A percentile compares a stretch with the other conserved stretches of the same genome.
Evolutionary conservation across 2,329 filamentous ascomycete species (phyloP).

Genomic region (Colletotrichum limetticola): DNA sequence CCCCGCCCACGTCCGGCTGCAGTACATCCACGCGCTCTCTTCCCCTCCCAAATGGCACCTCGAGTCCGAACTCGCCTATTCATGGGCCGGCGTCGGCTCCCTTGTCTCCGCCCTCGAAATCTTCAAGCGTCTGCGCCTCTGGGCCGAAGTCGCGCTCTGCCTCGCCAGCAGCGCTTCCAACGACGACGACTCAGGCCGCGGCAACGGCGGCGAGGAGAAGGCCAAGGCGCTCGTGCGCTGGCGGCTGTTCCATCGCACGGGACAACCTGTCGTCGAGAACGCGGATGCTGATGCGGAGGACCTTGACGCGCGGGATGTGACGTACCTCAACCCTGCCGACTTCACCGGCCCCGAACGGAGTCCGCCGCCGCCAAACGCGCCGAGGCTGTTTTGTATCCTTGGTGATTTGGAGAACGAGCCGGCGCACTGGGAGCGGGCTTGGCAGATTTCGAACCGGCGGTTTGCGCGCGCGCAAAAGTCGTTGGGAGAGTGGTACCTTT

Average conservation of each 20-base stretch:
- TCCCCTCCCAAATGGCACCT: constrained; percentile 93
- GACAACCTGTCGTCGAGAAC: constrained; percentile 38
- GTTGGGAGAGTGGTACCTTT: constrained; percentile 81
- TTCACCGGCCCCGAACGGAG: constrained; percentile 73
- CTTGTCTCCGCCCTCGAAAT: constrained; percentile 93
- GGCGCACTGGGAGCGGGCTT: constrained; percentile 83
- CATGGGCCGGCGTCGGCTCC: constrained; percentile 92
- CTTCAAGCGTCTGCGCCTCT: constrained; percentile 91
- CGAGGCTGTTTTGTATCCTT: constrained; percentile 90
- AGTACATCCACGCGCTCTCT: constrained; percentile 85
- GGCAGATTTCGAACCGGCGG: constrained; percentile 83
- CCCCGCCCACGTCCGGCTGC: constrained; percentile 77
- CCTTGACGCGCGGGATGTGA: constrained; percentile 55
- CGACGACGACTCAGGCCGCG: constrained; percentile 65
- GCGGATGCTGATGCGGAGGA: constrained; percentile 58
- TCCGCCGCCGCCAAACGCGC: constrained; percentile 82
- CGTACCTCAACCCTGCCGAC: constrained; percentile 62
- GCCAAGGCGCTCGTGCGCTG: constrained; percentile 80
- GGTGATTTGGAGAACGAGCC: constrained; percentile 86
- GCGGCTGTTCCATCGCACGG: constrained; percentile 79
- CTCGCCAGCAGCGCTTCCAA: constrained; percentile 72
- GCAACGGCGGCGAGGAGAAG: constrained; percentile 77
- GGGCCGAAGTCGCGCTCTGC: constrained; percentile 94
- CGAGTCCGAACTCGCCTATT: constrained; percentile 89
- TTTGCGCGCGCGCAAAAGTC: constrained; percentile 91